phyloP scores from a whole-genome alignment of 805 yeast genomes.

The Hanseniaspora clermontiae region DNA sequence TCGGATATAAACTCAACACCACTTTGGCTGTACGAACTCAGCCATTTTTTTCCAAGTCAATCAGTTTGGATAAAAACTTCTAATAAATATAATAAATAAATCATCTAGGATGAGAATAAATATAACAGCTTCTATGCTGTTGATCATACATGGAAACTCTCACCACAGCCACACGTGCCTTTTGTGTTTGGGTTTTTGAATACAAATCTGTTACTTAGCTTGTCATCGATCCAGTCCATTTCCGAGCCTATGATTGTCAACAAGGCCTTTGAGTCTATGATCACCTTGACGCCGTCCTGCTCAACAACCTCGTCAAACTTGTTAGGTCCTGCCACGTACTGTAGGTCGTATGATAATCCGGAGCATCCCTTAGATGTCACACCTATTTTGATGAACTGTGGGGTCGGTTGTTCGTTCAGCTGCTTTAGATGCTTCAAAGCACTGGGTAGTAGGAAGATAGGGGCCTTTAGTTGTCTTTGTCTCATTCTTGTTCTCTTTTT shows the following conservation, averaged over 20 bases:
- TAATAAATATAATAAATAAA: not conserved
- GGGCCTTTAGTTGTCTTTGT: slow-evolving; percentile 78
- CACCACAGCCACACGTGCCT: slow-evolving; percentile 98
- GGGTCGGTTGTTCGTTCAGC: slow-evolving; percentile 67
- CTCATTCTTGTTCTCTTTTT: slow-evolving; percentile 39
- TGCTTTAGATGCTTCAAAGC: slow-evolving; percentile 63
- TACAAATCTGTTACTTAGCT: slow-evolving; percentile 74
- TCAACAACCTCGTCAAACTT: slow-evolving; percentile 87
- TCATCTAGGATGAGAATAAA: no score
- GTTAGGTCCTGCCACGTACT: slow-evolving; percentile 82
- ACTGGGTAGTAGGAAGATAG: slow-evolving; percentile 62
- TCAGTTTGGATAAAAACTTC: not conserved
- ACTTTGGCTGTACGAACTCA: no score
- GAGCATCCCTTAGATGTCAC: slow-evolving; percentile 97
- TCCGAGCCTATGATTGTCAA: slow-evolving; percentile 92
- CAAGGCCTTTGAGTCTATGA: slow-evolving; percentile 90
- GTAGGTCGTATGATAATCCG: slow-evolving; percentile 81
- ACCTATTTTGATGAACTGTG: slow-evolving; percentile 80
- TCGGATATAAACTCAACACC: no score
- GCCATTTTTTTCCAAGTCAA: not conserved
- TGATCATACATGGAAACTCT: slow-evolving; percentile 79
- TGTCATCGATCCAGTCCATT: slow-evolving; percentile 98
- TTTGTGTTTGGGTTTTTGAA: slow-evolving; percentile 93
- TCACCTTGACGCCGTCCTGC: slow-evolving; percentile 86
- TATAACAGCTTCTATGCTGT: no score